Conservation (phyloP, 1,139 yeast species). For the Candida buenavistaensis region DNA sequence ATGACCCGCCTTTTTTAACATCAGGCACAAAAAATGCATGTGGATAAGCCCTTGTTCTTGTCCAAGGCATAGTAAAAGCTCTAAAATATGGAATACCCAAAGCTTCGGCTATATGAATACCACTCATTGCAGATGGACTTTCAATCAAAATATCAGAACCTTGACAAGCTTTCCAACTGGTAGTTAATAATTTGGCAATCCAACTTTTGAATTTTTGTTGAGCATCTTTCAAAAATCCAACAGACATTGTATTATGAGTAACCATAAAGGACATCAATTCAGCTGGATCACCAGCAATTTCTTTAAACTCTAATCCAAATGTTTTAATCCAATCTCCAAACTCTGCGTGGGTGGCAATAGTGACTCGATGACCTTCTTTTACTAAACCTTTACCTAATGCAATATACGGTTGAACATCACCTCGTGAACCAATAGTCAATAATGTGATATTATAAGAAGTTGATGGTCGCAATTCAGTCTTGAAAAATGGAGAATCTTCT, state of each 20-base stretch:
- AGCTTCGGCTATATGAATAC: slow-evolving; percentile 92
- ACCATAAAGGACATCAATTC: slow-evolving; percentile 93
- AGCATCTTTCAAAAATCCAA: slow-evolving; percentile 81
- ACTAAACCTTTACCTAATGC: slow-evolving; percentile 80
- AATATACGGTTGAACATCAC: slow-evolving; percentile 95
- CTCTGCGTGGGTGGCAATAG: slow-evolving; percentile 83
- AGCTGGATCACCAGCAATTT: slow-evolving; percentile 90
- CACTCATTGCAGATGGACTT: slow-evolving; percentile 95
- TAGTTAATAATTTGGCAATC: slow-evolving; percentile 67
- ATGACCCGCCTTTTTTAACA: slow-evolving; percentile 88
- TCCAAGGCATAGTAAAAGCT: slow-evolving; percentile 99
- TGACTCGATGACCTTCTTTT: slow-evolving; percentile 78
- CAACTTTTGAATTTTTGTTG: slow-evolving; percentile 73
- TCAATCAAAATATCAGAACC: slow-evolving; percentile 83
- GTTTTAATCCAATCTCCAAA: slow-evolving; percentile 71
- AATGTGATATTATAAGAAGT: slow-evolving; percentile 63
- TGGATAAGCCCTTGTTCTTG: slow-evolving; percentile 90
- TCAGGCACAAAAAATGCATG: slow-evolving; percentile 96
- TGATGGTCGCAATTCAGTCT: slow-evolving; percentile 52
- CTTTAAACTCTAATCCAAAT: slow-evolving; percentile 67
- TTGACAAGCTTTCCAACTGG: slow-evolving; percentile 87
- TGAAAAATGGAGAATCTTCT: slow-evolving; percentile 61
- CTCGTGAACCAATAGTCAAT: slow-evolving; percentile 89
- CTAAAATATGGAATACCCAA: slow-evolving; percentile 85
- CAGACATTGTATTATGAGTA: slow-evolving; percentile 83